Evolutionary conservation across 1,139 yeast species (phyloP).

Genomic region (Debaryomyces singareniensis): DNA sequence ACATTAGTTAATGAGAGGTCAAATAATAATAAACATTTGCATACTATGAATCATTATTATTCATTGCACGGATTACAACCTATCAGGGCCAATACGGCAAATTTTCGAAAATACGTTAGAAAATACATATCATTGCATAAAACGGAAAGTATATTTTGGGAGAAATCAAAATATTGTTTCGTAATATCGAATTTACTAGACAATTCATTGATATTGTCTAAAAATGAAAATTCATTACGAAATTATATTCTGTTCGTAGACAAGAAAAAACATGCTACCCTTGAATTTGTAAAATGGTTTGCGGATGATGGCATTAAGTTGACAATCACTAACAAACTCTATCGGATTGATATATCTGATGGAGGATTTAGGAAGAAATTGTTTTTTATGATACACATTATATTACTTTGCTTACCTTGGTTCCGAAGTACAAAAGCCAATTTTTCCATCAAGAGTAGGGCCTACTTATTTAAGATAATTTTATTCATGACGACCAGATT

Average conservation of each 20-base stretch:
- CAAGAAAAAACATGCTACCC: not conserved
- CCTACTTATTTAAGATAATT: conserved; percentile 27
- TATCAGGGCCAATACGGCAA: conserved; percentile 14
- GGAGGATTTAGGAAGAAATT: conserved; percentile 6
- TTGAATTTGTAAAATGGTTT: conserved; percentile 7
- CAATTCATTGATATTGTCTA: conserved; percentile 37
- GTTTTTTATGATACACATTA: conserved; percentile 16
- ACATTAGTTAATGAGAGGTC: conserved; percentile 5
- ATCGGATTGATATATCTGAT: conserved; percentile 5
- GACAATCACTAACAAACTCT: conserved; percentile 11
- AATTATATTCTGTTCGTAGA: conserved; percentile 3
- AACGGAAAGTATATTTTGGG: conserved; percentile 25
- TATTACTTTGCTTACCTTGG: conserved; percentile 20
- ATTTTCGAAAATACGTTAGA: conserved; percentile 20
- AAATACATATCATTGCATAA: conserved; percentile 20
- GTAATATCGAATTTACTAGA: conserved; percentile 37
- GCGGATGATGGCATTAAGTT: conserved; percentile 15
- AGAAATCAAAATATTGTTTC: conserved; percentile 36
- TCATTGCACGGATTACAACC: not conserved
- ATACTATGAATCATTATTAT: conserved; percentile 5
- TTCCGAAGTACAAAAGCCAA: conserved; percentile 2
- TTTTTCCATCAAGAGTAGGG: conserved; percentile 3
- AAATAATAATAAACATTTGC: conserved; percentile 2
- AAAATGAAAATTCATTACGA: conserved; percentile 32
- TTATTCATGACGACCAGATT: conserved; percentile 25